Evolutionary conservation across 179 eudicot species (phyloP).

Genomic region (Nepenthes alata): DNA sequence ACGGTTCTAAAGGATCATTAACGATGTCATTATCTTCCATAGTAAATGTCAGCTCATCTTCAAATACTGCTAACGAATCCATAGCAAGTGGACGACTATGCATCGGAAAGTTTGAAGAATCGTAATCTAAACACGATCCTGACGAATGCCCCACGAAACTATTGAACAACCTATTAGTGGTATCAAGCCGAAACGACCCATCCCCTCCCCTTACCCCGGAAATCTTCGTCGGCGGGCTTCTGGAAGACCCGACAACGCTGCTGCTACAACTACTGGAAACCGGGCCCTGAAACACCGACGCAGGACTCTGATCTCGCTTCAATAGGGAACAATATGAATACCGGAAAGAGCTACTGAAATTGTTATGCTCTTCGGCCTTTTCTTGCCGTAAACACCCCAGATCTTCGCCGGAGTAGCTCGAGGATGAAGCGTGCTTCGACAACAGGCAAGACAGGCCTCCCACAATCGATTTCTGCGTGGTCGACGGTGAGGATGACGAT

Average conservation of each 20-base stretch:
- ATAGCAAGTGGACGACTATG: slow-evolving; percentile 19
- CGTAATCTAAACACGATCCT: slow-evolving; percentile 51
- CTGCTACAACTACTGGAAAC: slow-evolving; percentile 23
- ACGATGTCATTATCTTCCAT: slow-evolving; percentile 50
- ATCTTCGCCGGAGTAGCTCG: slow-evolving; percentile 31
- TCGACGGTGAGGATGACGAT: slow-evolving; percentile 24
- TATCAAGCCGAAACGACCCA: slow-evolving; percentile 18
- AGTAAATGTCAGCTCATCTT: slow-evolving; percentile 58
- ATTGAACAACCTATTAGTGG: slow-evolving; percentile 35
- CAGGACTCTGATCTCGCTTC: slow-evolving; percentile 64
- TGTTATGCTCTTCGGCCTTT: slow-evolving; percentile 28
- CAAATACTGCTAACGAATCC: slow-evolving; percentile 15
- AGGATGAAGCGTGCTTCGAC: slow-evolving; percentile 37
- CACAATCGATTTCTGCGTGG: slow-evolving; percentile 25
- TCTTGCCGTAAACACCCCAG: slow-evolving; percentile 25
- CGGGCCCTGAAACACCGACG: slow-evolving; percentile 62
- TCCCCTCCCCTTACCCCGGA: slow-evolving; percentile 14
- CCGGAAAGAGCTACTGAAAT: slow-evolving; percentile 32
- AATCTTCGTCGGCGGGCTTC: slow-evolving; percentile 37
- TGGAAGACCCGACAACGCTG: slow-evolving; percentile 24
- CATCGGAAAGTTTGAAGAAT: slow-evolving; percentile 24
- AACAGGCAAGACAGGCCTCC: slow-evolving; percentile 66
- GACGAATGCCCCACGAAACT: slow-evolving; percentile 45
- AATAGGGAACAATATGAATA: slow-evolving; percentile 29
- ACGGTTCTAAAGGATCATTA: slow-evolving; percentile 9